Evolutionary conservation across 257 asterid genomes (phyloP).

Genomic region (Knoxia roxburghii): DNA sequence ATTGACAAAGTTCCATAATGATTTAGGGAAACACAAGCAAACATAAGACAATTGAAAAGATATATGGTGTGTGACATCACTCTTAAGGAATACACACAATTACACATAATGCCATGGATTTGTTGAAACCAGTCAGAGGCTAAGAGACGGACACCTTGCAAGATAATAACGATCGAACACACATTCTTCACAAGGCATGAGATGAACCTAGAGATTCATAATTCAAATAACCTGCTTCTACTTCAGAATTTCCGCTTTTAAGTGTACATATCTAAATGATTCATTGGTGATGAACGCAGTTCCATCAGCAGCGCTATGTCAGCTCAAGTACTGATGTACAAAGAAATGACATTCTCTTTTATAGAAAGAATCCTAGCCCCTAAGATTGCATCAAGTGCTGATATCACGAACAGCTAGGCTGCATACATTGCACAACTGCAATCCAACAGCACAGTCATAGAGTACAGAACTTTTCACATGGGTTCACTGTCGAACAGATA

Average conservation of each 20-base stretch:
- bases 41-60: not conserved
- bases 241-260: not conserved
- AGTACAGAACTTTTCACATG: not conserved
- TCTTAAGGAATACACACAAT: not conserved
- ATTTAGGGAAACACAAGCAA: not conserved
- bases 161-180: not conserved
- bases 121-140: not conserved
- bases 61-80: not conserved
- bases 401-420: not conserved
- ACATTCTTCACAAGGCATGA: not conserved
- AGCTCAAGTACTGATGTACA: not conserved
- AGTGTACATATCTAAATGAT: not conserved
- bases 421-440: not conserved
- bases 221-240: not conserved
- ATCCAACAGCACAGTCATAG: not conserved
- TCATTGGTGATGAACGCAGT: not conserved
- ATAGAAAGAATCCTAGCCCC: not conserved
- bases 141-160: not conserved
- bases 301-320: not conserved
- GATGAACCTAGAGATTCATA: not conserved
- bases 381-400: not conserved
- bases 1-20: too few species aligned
- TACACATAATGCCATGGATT: not conserved
- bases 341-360: not conserved
- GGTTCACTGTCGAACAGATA: not conserved